These are phyloP conservation scores for Sanghuangporus baumii DNA, from an alignment of 1,284 basidiomycete genomes.

Conservation along the genomic window DNA sequence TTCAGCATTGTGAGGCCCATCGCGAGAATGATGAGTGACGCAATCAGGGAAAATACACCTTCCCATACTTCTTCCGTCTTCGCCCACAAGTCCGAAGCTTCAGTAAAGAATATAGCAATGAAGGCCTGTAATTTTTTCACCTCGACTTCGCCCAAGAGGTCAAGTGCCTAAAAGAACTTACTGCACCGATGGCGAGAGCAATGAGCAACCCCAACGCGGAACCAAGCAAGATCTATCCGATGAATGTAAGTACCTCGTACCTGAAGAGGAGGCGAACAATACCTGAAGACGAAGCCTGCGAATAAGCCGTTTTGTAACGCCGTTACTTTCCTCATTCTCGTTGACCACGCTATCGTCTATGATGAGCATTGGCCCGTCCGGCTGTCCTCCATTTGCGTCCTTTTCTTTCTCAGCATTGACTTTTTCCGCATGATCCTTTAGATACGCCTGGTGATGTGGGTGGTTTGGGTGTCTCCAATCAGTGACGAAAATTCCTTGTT, in stretches of 20 bases:
- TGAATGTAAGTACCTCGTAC: background rate
- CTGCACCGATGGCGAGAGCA: slow-evolving; percentile 61
- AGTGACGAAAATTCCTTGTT: slow-evolving; percentile 7
- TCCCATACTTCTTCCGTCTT: slow-evolving; percentile 77
- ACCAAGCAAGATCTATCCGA: slow-evolving; percentile 69
- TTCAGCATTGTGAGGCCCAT: slow-evolving; percentile 79
- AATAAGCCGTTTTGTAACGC: slow-evolving; percentile 35
- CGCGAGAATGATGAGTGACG: slow-evolving; percentile 74
- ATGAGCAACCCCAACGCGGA: slow-evolving; percentile 69
- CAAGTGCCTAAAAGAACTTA: background rate
- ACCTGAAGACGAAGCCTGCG: slow-evolving; percentile 64
- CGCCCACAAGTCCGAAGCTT: slow-evolving; percentile 64
- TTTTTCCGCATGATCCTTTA: background rate
- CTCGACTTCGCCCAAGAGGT: background rate
- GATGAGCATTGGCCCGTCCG: slow-evolving; percentile 15
- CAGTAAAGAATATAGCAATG: slow-evolving; percentile 78
- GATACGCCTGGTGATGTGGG: slow-evolving; percentile 6
- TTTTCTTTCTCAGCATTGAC: slow-evolving; percentile 15
- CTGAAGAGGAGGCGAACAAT: slow-evolving; percentile 6
- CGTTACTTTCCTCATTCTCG: slow-evolving; percentile 21
- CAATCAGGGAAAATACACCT: slow-evolving; percentile 75
- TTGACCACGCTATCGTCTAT: slow-evolving; percentile 26
- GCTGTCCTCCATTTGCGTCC: background rate
- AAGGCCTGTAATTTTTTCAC: slow-evolving; percentile 36
- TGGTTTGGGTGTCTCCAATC: slow-evolving; percentile 14